Evolutionary conservation across 768 basidiomycete species (phyloP).

Genomic region (Cystofilobasidium bisporidii): DNA sequence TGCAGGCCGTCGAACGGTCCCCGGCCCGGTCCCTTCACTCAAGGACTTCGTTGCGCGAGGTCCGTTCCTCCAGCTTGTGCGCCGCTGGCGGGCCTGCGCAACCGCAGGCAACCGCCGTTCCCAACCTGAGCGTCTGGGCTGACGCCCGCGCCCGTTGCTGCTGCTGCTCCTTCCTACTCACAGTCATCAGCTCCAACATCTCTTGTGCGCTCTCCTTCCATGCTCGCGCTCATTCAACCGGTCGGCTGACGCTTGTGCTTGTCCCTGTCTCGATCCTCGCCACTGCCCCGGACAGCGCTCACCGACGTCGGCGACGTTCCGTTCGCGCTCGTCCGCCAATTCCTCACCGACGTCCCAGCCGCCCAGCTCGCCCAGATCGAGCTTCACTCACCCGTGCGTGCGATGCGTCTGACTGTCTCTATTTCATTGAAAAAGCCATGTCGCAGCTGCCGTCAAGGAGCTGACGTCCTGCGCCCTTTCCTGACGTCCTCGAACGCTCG

Average conservation of each 20-base stretch:
- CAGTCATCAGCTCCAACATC: constrained; percentile 14
- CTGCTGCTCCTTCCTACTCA: background rate
- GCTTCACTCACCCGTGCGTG: constrained; percentile 17
- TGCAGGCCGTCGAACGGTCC: background rate
- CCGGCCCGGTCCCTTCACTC: constrained; percentile 5
- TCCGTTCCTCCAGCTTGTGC: constrained; percentile 7
- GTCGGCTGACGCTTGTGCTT: background rate
- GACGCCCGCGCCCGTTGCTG: background rate
- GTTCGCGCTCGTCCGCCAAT: constrained; percentile 5
- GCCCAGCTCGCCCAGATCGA: constrained; percentile 20
- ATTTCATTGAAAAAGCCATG: too few relatives aligned
- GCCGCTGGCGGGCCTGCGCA: too few relatives aligned
- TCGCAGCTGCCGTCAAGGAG: background rate
- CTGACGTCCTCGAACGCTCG: too few relatives aligned
- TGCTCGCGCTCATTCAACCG: background rate
- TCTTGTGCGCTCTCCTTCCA: background rate
- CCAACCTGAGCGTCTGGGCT: too few relatives aligned
- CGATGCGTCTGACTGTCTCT: background rate
- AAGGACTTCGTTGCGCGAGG: constrained; percentile 9
- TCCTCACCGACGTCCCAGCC: constrained; percentile 16
- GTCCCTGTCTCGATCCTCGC: background rate
- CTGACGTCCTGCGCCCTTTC: too few relatives aligned
- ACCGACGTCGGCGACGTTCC: constrained; percentile 22
- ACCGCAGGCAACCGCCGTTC: too few relatives aligned
- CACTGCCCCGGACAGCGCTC: constrained; percentile 2